phyloP scores from a whole-genome alignment of 495 filamentous ascomycete genomes.

The Viridothelium virens region DNA sequence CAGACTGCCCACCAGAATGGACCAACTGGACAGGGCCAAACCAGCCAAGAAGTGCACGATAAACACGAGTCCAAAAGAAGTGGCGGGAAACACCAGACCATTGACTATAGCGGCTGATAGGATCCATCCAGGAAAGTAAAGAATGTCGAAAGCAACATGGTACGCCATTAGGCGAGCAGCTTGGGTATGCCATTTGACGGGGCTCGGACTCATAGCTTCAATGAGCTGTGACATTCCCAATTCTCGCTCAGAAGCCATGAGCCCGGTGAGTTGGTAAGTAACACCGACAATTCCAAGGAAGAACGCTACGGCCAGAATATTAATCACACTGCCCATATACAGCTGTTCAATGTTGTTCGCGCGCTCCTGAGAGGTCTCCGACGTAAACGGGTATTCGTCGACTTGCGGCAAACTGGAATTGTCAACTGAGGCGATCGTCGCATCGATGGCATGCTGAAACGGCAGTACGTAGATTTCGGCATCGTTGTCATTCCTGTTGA shows the following conservation, averaged over 20 bases:
- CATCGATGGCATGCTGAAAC: conserved; percentile 68
- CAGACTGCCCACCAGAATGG: conserved; percentile 38
- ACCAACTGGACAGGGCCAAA: conserved; percentile 37
- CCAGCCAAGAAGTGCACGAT: conserved; percentile 39
- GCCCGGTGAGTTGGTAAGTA: conserved; percentile 51
- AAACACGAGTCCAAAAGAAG: conserved; percentile 33
- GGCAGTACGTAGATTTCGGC: conserved; percentile 67
- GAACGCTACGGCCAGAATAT: conserved; percentile 60
- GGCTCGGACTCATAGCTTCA: conserved; percentile 39
- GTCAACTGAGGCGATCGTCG: conserved; percentile 54
- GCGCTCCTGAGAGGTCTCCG: conserved; percentile 55
- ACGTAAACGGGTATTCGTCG: conserved; percentile 65
- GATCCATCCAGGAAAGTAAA: conserved; percentile 42
- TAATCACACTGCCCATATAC: conserved; percentile 62
- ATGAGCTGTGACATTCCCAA: conserved; percentile 37
- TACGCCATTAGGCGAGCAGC: conserved; percentile 32
- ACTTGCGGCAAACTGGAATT: conserved; percentile 34
- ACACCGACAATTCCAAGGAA: conserved; percentile 71
- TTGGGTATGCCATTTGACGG: conserved; percentile 33
- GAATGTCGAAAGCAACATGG: conserved; percentile 38
- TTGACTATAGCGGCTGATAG: conserved; percentile 36
- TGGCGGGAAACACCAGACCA: conserved; percentile 34
- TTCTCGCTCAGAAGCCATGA: conserved; percentile 39
- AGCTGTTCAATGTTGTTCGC: conserved; percentile 50
- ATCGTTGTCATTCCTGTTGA: conserved; percentile 53